Conservation (phyloP, 768 basidiomycete genomes). For the Termitomyces sp. region DNA sequence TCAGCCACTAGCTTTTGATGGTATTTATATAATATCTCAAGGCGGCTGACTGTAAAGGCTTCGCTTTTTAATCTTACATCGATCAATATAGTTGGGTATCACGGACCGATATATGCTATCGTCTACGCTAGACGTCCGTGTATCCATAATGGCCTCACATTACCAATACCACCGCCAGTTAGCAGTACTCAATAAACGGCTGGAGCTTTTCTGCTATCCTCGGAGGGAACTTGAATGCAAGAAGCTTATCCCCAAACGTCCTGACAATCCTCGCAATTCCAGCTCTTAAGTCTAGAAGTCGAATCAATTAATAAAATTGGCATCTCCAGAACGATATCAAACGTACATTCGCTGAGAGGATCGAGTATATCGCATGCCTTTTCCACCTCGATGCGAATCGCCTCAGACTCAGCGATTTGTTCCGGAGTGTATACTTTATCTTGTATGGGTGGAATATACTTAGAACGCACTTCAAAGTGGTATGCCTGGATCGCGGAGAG, state of each 20-base stretch:
- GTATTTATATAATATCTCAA: background rate
- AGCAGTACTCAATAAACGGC: constrained; percentile 63
- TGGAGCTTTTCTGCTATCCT: constrained; percentile 61
- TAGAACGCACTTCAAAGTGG: constrained; percentile 43
- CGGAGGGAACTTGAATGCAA: constrained; percentile 77
- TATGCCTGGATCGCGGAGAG: constrained; percentile 63
- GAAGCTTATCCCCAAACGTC: constrained; percentile 70
- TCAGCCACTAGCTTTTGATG: constrained; percentile 4
- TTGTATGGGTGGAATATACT: constrained; percentile 29
- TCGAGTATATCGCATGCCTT: constrained; percentile 50
- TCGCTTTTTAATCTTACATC: background rate
- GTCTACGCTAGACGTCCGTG: constrained; percentile 7
- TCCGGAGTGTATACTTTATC: constrained; percentile 26
- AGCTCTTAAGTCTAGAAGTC: constrained; percentile 51
- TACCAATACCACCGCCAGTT: background rate
- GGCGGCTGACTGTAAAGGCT: constrained; percentile 2
- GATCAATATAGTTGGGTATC: background rate
- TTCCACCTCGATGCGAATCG: constrained; percentile 42
- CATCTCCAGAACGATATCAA: background rate
- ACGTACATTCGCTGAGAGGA: constrained; percentile 55
- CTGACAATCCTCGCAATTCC: constrained; percentile 59
- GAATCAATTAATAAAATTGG: background rate
- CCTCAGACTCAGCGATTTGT: constrained; percentile 32
- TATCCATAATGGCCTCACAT: background rate
- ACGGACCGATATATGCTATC: constrained; percentile 9